Percentiles rank a stretch among this genome's conserved stretches.
Conservation (phyloP, 805 yeast species). For the Cyberlindnera mycetangii region DNA sequence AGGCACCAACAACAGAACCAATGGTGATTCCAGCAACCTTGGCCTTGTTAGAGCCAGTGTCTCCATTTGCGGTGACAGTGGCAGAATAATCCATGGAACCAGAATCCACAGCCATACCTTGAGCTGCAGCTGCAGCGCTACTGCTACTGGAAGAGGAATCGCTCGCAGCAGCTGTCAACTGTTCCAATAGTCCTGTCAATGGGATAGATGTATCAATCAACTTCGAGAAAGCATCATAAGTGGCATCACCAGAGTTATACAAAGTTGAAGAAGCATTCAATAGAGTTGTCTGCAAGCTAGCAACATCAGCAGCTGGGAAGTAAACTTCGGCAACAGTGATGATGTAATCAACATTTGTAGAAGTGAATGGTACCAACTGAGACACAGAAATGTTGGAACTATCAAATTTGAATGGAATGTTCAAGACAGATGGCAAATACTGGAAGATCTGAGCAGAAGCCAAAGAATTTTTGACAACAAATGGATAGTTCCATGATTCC, state of each 20-base stretch:
- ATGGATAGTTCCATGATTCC: constrained; percentile 76
- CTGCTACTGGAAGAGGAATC: constrained; percentile 18
- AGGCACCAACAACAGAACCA: constrained; percentile 80
- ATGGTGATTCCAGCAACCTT: constrained; percentile 74
- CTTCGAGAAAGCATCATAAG: constrained; percentile 54
- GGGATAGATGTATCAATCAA: constrained; percentile 75
- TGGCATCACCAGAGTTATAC: constrained; percentile 55
- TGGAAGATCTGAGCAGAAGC: constrained; percentile 84
- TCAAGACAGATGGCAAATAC: constrained; percentile 74
- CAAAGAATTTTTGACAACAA: constrained; percentile 67
- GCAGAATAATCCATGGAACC: constrained; percentile 33
- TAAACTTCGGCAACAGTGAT: constrained; percentile 88
- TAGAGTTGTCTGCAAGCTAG: constrained; percentile 47
- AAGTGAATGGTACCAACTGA: constrained; percentile 72
- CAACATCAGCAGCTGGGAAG: constrained; percentile 58
- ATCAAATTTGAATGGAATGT: constrained; percentile 51
- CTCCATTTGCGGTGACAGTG: constrained; percentile 15
- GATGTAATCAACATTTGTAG: constrained; percentile 54
- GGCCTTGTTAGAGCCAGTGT: constrained; percentile 26
- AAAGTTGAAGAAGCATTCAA: constrained; percentile 51
- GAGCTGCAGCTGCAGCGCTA: constrained; percentile 3
- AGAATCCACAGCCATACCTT: constrained; percentile 17
- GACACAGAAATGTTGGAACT: constrained; percentile 51
- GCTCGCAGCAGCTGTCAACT: constrained; percentile 8
- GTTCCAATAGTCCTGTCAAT: constrained; percentile 40